Evolutionary conservation across 176 grass and related monocot species (phyloP), one percentile per base, ranked within the genome.

Genomic region (Zizania latifolia): DNA sequence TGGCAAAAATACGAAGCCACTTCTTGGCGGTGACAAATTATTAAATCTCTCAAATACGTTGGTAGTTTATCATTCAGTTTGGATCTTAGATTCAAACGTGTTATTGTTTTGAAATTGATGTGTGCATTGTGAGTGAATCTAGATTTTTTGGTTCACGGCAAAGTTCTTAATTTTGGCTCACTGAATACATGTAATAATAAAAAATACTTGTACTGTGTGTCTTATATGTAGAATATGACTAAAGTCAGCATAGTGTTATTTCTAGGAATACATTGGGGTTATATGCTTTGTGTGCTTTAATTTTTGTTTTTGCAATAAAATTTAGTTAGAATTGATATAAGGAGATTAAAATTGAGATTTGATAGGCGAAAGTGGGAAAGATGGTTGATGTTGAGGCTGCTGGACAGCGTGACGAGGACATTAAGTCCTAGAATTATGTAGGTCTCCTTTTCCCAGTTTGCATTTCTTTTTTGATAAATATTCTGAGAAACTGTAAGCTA

Each of bases 341-440:
- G 55, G 55, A 88, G 57, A 84, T 80, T 80, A 88, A 88, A 88
- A 85, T 87, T 92, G 88, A 66, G 89, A 87, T 90, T 97, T 97
- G 81, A 90, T 93, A 97, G 90, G 93, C 67, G 86, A 58, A 77
- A 83, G 75, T 94, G 91, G 91, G 86, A 81, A 98, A 65, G 86
- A 98, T 92, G 94, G 94, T 92, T 98, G 91, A 98, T 86, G 67
- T 83, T 82, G 81, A 86, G 79, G 85, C n/a, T n/a, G 54, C 83
- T 72, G 51, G 76, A 77, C 81, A 83, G 68, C 82, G 77, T 86
- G 80, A 83, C 15, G 74, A 78, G 85, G 79, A 72, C 84, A 59
- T 64, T 76, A 74, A 84, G 45, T 76, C 82, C 78, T 93, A 83
- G 81, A 77, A 80, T 75, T 34, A 81, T 89, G 91, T 94, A 94